phyloP scores from a whole-genome alignment of 2,329 filamentous ascomycete species.

The Fusarium secorum region DNA sequence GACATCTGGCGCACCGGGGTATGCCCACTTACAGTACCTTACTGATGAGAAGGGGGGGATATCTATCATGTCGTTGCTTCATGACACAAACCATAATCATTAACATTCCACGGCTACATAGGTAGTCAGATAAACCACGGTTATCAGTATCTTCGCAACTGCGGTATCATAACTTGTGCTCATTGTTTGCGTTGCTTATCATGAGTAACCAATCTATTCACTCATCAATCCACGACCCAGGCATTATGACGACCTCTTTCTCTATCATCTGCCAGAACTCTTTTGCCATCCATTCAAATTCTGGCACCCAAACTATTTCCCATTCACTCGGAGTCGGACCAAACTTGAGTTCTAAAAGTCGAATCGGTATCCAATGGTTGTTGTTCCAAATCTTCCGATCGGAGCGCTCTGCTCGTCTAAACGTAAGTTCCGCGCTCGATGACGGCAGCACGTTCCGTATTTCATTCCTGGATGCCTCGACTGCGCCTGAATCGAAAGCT shows the following conservation, averaged over 20 bases:
- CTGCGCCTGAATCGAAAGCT: constrained; percentile 31
- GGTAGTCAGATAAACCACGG: too few relatives aligned
- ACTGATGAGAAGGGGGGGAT: background rate
- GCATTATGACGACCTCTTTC: constrained; percentile 21
- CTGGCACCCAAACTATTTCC: constrained; percentile 36
- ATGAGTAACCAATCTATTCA: background rate
- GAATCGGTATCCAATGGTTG: constrained; percentile 37
- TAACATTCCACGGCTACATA: background rate
- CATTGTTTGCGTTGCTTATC: background rate
- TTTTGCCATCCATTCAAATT: constrained; percentile 40
- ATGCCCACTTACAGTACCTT: background rate
- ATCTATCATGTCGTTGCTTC: background rate
- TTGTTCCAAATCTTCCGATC: background rate
- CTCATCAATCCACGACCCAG: constrained; percentile 37
- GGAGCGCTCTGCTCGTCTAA: background rate
- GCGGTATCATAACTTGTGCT: background rate
- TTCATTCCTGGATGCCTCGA: constrained; percentile 1
- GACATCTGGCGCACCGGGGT: background rate
- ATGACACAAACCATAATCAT: background rate
- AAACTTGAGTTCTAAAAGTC: constrained; percentile 27
- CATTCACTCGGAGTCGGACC: constrained; percentile 27
- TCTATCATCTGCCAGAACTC: constrained; percentile 42
- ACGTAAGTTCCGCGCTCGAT: background rate
- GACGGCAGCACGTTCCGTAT: constrained; percentile 5
- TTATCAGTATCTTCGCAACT: background rate